These are phyloP conservation scores for Oryza glaberrima DNA, from an alignment of 176 grass and related monocot genomes.

Conservation along the genomic window DNA sequence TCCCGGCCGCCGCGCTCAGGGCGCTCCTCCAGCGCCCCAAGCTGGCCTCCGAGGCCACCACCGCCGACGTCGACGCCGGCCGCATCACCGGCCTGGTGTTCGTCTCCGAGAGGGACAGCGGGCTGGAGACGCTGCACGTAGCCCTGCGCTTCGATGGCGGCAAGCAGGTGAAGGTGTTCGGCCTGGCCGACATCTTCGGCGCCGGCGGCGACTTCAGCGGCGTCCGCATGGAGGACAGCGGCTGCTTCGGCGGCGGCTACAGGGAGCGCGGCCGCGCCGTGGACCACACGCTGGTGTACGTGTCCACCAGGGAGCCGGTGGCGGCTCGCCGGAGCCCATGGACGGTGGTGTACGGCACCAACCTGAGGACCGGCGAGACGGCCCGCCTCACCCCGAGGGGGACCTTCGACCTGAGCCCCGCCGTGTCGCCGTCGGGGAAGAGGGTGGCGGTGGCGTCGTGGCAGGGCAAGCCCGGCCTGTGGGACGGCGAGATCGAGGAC, in stretches of 20 bases:
- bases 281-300: slow-evolving; percentile 36
- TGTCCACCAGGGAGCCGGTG: slow-evolving; percentile 47
- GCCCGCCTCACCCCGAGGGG: slow-evolving; percentile 42
- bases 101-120: slow-evolving; percentile 52
- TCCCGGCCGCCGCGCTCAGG: slow-evolving; percentile 12
- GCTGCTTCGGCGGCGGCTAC: slow-evolving; percentile 44
- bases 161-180: slow-evolving; percentile 14
- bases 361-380: slow-evolving; percentile 33
- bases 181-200: slow-evolving; percentile 43
- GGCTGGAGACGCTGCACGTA: slow-evolving; percentile 52
- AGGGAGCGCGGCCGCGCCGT: not conserved
- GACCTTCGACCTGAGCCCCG: slow-evolving; percentile 40
- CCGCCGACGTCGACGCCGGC: slow-evolving; percentile 22
- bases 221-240: slow-evolving; percentile 49
- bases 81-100: slow-evolving; percentile 44
- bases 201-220: slow-evolving; percentile 9
- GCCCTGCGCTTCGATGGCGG: not conserved
- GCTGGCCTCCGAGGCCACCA: slow-evolving; percentile 27
- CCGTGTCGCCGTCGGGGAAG: slow-evolving; percentile 49
- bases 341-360: slow-evolving; percentile 49
- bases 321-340: slow-evolving; percentile 30
- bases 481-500: slow-evolving; percentile 51
- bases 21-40: slow-evolving; percentile 24
- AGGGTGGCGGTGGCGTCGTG: slow-evolving; percentile 41
- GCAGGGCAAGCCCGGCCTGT: not conserved